Evolutionary conservation across 169 alveolate species (phyloP).

Genomic region (Plasmodium cynomolgi): DNA sequence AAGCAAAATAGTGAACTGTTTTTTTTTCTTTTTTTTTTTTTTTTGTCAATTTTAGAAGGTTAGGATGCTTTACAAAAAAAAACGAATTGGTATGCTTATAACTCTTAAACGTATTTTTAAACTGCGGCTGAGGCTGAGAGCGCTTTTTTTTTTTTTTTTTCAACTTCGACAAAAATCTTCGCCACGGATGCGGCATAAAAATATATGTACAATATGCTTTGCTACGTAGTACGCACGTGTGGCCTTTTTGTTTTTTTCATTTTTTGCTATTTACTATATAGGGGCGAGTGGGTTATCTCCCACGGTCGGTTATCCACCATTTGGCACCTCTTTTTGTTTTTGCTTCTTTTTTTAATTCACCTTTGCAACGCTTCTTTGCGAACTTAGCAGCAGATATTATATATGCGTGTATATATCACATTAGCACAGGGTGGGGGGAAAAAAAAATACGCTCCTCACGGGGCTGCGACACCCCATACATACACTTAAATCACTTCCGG

Average conservation of each 20-base stretch:
- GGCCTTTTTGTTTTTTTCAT: not conserved
- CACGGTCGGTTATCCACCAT: not conserved
- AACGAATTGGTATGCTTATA: not conserved
- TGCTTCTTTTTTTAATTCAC: not conserved
- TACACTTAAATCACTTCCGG: conserved; percentile 13
- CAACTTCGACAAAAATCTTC: not conserved
- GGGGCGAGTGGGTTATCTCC: not conserved
- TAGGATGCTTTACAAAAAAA: not conserved
- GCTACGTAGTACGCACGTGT: not conserved
- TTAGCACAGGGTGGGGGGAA: not conserved
- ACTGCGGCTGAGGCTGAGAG: not conserved
- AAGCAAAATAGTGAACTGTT: not conserved
- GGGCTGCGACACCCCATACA: not conserved
- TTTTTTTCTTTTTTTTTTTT: not conserved
- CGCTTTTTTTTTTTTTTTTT: not conserved
- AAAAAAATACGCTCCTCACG: not conserved
- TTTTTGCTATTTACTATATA: not conserved
- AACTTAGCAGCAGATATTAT: not conserved
- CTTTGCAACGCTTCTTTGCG: not conserved
- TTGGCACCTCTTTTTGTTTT: not conserved
- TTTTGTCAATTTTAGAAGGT: not conserved
- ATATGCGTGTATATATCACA: not conserved
- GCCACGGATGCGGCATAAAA: not conserved
- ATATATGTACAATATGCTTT: not conserved
- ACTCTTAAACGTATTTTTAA: not conserved